Conservation (phyloP, 108 stramenopile genomes). For the Stephanodiscus minutulus region DNA sequence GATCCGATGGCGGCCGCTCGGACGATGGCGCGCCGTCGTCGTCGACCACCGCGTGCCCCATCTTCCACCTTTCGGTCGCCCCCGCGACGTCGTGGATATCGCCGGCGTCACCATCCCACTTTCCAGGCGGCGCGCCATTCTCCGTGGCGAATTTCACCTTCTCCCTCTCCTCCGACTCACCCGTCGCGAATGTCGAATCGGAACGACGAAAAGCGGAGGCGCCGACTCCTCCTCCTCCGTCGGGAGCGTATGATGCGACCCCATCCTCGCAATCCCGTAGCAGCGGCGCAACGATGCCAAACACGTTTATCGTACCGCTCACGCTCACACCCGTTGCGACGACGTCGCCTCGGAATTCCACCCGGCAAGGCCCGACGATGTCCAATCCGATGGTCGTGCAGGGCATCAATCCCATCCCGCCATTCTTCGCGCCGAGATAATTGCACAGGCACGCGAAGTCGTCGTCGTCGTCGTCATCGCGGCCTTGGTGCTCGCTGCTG, state of each 20-base stretch:
- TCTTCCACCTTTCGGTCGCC: slow-evolving; percentile 7
- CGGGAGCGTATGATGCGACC: no score
- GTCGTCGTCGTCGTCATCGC: not conserved
- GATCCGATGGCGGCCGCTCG: not conserved
- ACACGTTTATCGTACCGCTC: slow-evolving; percentile 38
- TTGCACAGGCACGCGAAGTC: slow-evolving; percentile 29
- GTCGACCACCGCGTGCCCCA: no score
- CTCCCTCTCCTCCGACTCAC: slow-evolving; percentile 4
- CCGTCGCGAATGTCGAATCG: no score
- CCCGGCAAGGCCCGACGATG: slow-evolving; percentile 31
- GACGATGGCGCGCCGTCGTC: not conserved
- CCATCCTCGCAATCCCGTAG: no score
- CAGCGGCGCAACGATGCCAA: slow-evolving; percentile 31
- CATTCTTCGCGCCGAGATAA: slow-evolving; percentile 1
- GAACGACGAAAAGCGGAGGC: no score
- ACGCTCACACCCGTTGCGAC: not conserved
- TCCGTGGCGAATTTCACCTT: not conserved
- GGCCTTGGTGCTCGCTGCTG: not conserved
- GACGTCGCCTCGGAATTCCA: slow-evolving; percentile 24
- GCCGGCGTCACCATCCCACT: not conserved
- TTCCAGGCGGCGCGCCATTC: not conserved
- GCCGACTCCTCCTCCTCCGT: no score
- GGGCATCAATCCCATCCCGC: slow-evolving; percentile 17
- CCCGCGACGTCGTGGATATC: not conserved
- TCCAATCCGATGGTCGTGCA: slow-evolving; percentile 25